These are phyloP conservation scores for Cladobotryum mycophilum DNA, from an alignment of 2,329 filamentous ascomycete genomes.

Conservation along the genomic window DNA sequence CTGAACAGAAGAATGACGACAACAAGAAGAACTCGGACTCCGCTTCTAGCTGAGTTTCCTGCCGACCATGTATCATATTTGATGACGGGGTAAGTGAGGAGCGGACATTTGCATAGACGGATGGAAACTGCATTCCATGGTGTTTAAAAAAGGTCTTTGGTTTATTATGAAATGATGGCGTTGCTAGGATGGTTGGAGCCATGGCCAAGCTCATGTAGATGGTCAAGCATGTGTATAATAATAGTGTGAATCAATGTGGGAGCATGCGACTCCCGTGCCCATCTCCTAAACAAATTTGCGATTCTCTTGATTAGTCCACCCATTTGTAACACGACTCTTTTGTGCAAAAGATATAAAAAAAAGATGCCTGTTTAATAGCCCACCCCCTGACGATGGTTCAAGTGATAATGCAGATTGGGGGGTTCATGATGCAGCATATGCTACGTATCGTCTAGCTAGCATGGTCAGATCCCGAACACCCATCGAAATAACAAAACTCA, in stretches of 20 bases:
- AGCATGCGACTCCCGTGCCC: slow-evolving; percentile 22
- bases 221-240: slow-evolving; percentile 27
- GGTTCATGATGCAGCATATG: no score
- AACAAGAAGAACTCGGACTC: slow-evolving; percentile 29
- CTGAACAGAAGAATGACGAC: slow-evolving; percentile 15
- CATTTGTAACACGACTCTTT: no score
- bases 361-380: no score
- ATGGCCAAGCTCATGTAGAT: slow-evolving; percentile 21
- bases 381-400: no score
- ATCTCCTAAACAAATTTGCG: slow-evolving; percentile 24
- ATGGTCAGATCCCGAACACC: slow-evolving; percentile 26
- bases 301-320: no score
- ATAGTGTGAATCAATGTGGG: slow-evolving; percentile 19
- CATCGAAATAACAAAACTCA: slow-evolving; percentile 26
- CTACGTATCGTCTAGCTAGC: slow-evolving; percentile 1
- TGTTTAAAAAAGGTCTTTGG: slow-evolving; percentile 31
- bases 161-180: slow-evolving; percentile 23
- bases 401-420: no score
- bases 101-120: slow-evolving; percentile 13
- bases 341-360: no score
- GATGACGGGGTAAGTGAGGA: slow-evolving; percentile 12
- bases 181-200: slow-evolving; percentile 19
- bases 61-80: no score
- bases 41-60: slow-evolving; percentile 21
- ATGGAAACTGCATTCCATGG: slow-evolving; percentile 28